These are phyloP conservation scores for Pseudozyma sp. DNA, from an alignment of 1,284 basidiomycete species.

Conservation along the genomic window DNA sequence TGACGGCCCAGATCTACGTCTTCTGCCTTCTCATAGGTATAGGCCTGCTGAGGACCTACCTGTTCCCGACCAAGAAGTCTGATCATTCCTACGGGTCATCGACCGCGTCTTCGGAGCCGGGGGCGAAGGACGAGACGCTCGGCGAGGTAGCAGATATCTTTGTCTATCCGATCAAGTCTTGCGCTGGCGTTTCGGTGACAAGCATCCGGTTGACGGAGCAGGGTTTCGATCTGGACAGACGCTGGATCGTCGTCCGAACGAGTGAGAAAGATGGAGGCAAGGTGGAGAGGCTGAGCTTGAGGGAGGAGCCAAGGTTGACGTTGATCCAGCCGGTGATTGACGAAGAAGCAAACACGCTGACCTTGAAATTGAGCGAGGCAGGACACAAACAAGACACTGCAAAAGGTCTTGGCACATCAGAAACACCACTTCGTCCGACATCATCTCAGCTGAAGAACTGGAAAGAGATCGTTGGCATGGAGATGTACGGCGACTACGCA, in stretches of 20 bases:
- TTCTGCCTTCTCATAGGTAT: slow-evolving; percentile 33
- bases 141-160: slow-evolving; percentile 46
- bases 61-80: slow-evolving; percentile 2
- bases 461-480: slow-evolving; percentile 23
- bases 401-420: slow-evolving; percentile 16
- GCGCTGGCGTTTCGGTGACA: slow-evolving; percentile 35
- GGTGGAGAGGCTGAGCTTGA: slow-evolving; percentile 34
- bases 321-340: slow-evolving; percentile 46
- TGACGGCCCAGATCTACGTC: slow-evolving; percentile 41
- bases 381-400: slow-evolving; percentile 2
- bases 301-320: slow-evolving; percentile 51
- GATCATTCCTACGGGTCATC: slow-evolving; percentile 8
- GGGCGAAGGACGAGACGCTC: slow-evolving; percentile 46
- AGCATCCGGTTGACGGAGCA: slow-evolving; percentile 25
- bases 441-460: slow-evolving; percentile 11
- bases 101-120: slow-evolving; percentile 5
- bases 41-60: slow-evolving; percentile 26
- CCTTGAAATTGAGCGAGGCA: slow-evolving; percentile 17
- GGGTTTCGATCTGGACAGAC: slow-evolving; percentile 55
- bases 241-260: slow-evolving; percentile 53
- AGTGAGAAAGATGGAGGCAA: slow-evolving; percentile 6
- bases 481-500: slow-evolving; percentile 57
- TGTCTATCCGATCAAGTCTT: slow-evolving; percentile 60
- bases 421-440: slow-evolving; percentile 26
- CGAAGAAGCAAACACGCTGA: slow-evolving; percentile 9